A percentile compares a stretch with the other conserved stretches of the same genome.
Conservation (phyloP, 345 rosid genomes). For the Nasturtium officinale region DNA sequence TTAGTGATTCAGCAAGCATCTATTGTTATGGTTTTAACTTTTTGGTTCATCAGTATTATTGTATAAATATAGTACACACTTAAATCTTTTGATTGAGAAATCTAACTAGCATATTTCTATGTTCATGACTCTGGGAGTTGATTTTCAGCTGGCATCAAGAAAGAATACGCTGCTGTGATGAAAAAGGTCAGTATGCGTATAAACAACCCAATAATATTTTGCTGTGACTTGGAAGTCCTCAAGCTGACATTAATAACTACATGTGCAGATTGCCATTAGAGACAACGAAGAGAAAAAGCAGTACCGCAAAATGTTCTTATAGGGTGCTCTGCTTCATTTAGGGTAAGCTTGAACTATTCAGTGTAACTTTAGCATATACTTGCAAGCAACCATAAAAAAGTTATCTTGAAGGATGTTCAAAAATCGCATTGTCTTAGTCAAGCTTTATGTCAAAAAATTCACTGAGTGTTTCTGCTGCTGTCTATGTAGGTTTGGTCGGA, state of each 20-base stretch:
- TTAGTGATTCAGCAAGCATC: conserved; percentile 37
- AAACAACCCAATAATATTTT: neutral
- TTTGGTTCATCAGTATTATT: neutral
- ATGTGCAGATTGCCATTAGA: conserved; percentile 66
- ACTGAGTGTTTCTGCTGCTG: neutral
- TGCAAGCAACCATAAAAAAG: neutral
- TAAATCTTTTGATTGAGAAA: neutral
- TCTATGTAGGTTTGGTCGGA: conserved; percentile 40
- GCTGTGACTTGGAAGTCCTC: neutral
- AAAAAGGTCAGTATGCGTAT: conserved; percentile 64
- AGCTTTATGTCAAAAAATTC: neutral
- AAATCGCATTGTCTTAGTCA: neutral
- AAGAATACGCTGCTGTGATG: conserved; percentile 76
- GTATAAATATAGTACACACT: no score
- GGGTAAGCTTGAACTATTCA: conserved; percentile 30
- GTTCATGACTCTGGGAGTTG: conserved; percentile 2
- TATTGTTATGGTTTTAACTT: conserved; percentile 6
- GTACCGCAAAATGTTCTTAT: conserved; percentile 76
- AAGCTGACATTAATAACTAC: neutral
- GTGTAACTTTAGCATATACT: neutral
- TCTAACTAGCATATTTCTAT: neutral
- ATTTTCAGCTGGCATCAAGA: conserved; percentile 77
- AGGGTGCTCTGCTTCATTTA: conserved; percentile 29
- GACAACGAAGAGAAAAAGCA: conserved; percentile 67
- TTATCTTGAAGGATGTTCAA: neutral